Evolutionary conservation across 352 stramenopile species (phyloP), one percentile per base, ranked within the genome.

Genomic region (Globisporangium paroecandrum): DNA sequence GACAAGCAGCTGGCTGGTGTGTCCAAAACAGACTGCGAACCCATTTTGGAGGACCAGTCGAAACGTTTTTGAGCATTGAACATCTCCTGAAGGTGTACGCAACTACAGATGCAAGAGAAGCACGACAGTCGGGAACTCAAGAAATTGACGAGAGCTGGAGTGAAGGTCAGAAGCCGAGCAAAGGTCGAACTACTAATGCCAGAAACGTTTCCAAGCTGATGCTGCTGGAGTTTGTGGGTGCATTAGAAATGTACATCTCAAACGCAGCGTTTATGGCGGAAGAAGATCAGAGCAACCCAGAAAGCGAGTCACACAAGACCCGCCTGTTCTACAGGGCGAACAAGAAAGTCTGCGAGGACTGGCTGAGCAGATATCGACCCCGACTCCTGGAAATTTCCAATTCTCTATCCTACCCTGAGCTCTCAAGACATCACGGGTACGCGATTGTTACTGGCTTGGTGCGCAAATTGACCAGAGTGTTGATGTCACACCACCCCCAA

Each of bases 1-100:
- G 70, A 10, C 73, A 89, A 77, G 78, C 82, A 25, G 83, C 86
- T 20, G 70, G 59, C 18, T 96, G 87, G 85, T 89, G 85, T 49
- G 73, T 94, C 22, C 75, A 90, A 15, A 87, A 85, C 58, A 77
- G 88, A 53, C 69, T 96, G 34, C 82, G 88, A 15, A 93, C 88
- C 4, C 81, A 90, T 64, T 86, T 93, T 61, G 88, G 88, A 41
- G 83, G 82, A 3, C 83, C 88, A 46, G 79, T 84, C 46, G 80
- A 91, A 62, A 92, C 76, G 25, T 94, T 96, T 77, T 79, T 81
- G 6, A 81, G 77, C 10, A 79, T 96, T n/a, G 87, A 96, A 65
- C 76, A 71, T 12, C 69, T 94, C 38, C 65, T 94, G 32, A 73
- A 85, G 29, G 57, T 76, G 41, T 75, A 82, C 68, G 66, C 70